These are phyloP conservation scores for Solanum peruvianum DNA, from an alignment of 257 asterid genomes.

Conservation along the genomic window DNA sequence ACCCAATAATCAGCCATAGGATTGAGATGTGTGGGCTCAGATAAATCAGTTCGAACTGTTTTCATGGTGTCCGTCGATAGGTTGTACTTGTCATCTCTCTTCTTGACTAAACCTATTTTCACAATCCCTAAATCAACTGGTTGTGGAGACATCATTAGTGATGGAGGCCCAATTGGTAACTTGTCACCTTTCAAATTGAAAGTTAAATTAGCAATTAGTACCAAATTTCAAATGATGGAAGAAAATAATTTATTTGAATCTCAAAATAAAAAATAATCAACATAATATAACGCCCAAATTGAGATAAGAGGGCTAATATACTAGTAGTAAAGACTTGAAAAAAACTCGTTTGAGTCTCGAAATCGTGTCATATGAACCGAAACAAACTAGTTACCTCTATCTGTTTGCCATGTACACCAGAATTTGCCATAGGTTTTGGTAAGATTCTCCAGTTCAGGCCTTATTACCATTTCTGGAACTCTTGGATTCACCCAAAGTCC, in stretches of 20 bases:
- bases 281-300: too few species aligned
- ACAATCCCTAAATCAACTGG: slow-evolving; percentile 29
- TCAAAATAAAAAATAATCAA: background rate
- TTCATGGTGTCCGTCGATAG: slow-evolving; percentile 29
- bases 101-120: slow-evolving; percentile 15
- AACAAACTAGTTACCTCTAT: slow-evolving; percentile 8
- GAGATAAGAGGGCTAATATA: background rate
- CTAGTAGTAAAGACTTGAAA: too few species aligned
- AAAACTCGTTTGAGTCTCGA: too few species aligned
- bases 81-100: slow-evolving; percentile 44
- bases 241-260: too few species aligned
- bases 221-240: too few species aligned
- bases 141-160: slow-evolving; percentile 75
- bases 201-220: background rate
- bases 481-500: slow-evolving; percentile 74
- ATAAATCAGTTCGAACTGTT: slow-evolving; percentile 20
- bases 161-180: slow-evolving; percentile 61
- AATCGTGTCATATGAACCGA: background rate
- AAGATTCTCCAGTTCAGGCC: slow-evolving; percentile 36
- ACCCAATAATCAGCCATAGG: slow-evolving; percentile 70
- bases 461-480: slow-evolving; percentile 61
- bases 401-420: slow-evolving; percentile 95
- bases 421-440: slow-evolving; percentile 67
- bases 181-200: slow-evolving; percentile 36
- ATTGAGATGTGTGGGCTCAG: slow-evolving; percentile 40